Conservation (phyloP, 1,284 basidiomycete species). For the Trametes pubescens region DNA sequence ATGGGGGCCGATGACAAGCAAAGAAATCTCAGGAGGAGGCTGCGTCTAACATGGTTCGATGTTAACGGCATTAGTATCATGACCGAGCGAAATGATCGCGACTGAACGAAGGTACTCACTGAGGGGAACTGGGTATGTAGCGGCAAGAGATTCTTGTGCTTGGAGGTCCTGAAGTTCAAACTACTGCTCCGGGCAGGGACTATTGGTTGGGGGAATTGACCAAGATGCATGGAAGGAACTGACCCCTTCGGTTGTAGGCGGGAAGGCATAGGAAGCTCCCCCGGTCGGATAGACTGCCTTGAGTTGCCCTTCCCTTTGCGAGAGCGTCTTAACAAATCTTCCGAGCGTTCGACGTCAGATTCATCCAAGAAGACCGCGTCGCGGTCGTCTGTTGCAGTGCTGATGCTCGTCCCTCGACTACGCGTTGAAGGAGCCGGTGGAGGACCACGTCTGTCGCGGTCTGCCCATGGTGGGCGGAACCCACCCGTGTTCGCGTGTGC, state of each 20-base stretch:
- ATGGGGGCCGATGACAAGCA: conserved; percentile 72
- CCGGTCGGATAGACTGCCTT: conserved; percentile 49
- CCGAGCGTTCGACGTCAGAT: conserved; percentile 63
- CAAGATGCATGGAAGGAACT: conserved; percentile 51
- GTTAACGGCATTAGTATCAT: background rate
- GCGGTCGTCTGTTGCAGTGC: conserved; percentile 52
- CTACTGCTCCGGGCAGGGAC: conserved; percentile 47
- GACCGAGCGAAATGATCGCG: too few species aligned
- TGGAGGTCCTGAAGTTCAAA: conserved; percentile 39
- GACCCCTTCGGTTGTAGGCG: conserved; percentile 53
- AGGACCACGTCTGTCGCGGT: conserved; percentile 44
- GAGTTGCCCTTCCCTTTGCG: conserved; percentile 39
- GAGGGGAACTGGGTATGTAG: conserved; percentile 41
- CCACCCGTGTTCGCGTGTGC: conserved; percentile 17
- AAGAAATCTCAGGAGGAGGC: conserved; percentile 50
- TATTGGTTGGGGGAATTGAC: conserved; percentile 41
- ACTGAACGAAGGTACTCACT: conserved; percentile 16
- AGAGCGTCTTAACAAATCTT: conserved; percentile 41
- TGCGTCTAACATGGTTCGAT: conserved; percentile 14
- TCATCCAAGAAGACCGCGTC: conserved; percentile 51
- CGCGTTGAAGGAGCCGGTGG: conserved; percentile 46
- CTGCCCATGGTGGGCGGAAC: conserved; percentile 42
- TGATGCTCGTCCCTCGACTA: conserved; percentile 63
- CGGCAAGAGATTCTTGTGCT: conserved; percentile 41
- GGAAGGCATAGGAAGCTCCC: conserved; percentile 64